A percentile compares a stretch with the other conserved stretches of the same genome.
Evolutionary conservation across 2,329 filamentous ascomycete genomes (phyloP).

Genomic region (Harringtonia aguacate): DNA sequence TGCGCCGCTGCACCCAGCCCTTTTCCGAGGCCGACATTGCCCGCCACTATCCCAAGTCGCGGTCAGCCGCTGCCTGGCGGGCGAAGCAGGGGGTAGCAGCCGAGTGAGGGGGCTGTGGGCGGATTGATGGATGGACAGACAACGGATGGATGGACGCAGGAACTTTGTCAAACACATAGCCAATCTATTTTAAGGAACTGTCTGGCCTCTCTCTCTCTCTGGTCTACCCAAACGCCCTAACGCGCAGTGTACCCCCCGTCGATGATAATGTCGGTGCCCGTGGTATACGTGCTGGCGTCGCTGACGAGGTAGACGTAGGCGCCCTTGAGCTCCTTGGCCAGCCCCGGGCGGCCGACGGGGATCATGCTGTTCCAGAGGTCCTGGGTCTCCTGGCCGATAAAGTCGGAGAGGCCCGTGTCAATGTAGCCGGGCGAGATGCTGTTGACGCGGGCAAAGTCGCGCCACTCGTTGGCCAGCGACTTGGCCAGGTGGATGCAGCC

Average conservation of each 20-base stretch:
- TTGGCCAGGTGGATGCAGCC: slow-evolving; percentile 50
- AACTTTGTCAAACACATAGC: neutral
- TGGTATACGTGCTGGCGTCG: slow-evolving; percentile 75
- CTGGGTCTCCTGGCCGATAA: slow-evolving; percentile 55
- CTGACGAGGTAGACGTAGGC: slow-evolving; percentile 73
- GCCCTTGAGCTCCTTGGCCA: slow-evolving; percentile 67
- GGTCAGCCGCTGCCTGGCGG: slow-evolving; percentile 10
- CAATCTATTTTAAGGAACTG: too few species aligned
- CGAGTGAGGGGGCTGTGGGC: too few species aligned
- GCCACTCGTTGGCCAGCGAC: slow-evolving; percentile 70
- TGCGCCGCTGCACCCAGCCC: slow-evolving; percentile 51
- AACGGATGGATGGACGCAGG: too few species aligned
- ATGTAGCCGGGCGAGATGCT: slow-evolving; percentile 68
- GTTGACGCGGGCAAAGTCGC: slow-evolving; percentile 63
- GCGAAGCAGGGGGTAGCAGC: slow-evolving; percentile 9
- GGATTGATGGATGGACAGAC: too few species aligned
- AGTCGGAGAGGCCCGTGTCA: slow-evolving; percentile 59
- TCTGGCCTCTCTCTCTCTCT: too few species aligned
- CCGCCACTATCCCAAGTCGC: slow-evolving; percentile 35
- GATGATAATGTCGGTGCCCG: slow-evolving; percentile 61
- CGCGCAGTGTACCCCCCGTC: slow-evolving; percentile 63
- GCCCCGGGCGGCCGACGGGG: slow-evolving; percentile 70
- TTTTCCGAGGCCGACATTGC: slow-evolving; percentile 57
- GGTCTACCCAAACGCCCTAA: too few species aligned
- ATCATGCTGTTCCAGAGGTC: slow-evolving; percentile 68